phyloP scores from a whole-genome alignment of 805 yeast species.

The Barnettozyma californica region DNA sequence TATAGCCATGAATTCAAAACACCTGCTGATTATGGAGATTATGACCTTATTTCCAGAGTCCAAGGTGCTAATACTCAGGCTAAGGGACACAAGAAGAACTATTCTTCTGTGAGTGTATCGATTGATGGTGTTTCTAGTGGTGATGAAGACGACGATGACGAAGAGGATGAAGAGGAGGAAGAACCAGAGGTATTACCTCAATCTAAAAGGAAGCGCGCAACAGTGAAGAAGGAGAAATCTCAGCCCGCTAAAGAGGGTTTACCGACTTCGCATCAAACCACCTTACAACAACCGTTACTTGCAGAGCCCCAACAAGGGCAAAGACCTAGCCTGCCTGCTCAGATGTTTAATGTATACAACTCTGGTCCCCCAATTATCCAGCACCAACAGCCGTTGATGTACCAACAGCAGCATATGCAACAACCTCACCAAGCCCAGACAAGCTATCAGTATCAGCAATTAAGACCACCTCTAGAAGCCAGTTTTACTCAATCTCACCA shows the following conservation, averaged over 20 bases:
- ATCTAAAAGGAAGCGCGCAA: background rate
- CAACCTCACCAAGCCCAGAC: slow-evolving; percentile 2
- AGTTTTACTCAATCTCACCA: background rate
- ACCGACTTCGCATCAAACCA: background rate
- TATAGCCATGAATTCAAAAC: slow-evolving; percentile 52
- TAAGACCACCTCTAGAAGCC: slow-evolving; percentile 2
- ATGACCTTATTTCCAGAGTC: slow-evolving; percentile 34
- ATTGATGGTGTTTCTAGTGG: slow-evolving; percentile 12
- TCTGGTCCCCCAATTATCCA: slow-evolving; percentile 7
- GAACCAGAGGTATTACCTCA: background rate
- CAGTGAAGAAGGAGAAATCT: background rate
- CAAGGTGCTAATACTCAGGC: background rate
- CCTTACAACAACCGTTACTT: slow-evolving; percentile 4
- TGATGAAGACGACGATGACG: slow-evolving; percentile 18
- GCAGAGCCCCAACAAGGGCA: slow-evolving; percentile 3
- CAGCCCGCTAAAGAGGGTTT: background rate
- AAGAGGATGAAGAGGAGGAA: slow-evolving; percentile 8
- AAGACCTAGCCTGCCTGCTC: background rate
- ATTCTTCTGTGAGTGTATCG: slow-evolving; percentile 14
- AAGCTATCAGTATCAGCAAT: slow-evolving; percentile 1
- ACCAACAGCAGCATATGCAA: slow-evolving; percentile 6
- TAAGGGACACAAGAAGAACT: slow-evolving; percentile 12
- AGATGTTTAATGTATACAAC: slow-evolving; percentile 3
- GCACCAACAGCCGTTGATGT: slow-evolving; percentile 7
- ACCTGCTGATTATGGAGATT: slow-evolving; percentile 64